phyloP scores from a whole-genome alignment of 2,329 filamentous ascomycete genomes.

The Samsoniella hepiali region DNA sequence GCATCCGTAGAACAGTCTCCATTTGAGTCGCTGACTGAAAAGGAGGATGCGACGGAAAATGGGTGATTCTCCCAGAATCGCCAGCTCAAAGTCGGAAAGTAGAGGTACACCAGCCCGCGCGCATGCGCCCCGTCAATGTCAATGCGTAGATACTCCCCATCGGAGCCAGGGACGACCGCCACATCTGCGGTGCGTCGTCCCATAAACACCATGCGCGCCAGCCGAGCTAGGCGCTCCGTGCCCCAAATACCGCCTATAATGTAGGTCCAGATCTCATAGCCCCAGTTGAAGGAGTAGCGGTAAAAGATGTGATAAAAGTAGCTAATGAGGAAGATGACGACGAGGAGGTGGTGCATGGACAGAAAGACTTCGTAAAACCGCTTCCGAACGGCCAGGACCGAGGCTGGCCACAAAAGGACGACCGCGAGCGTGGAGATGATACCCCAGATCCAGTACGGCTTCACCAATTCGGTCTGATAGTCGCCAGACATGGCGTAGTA shows the following conservation, averaged over 20 bases:
- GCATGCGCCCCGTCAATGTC: constrained; percentile 27
- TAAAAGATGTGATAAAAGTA: constrained; percentile 38
- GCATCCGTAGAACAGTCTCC: background rate
- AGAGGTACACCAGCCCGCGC: constrained; percentile 33
- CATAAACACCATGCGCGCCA: constrained; percentile 25
- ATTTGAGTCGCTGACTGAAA: background rate
- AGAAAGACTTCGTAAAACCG: constrained; percentile 36
- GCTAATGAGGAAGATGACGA: constrained; percentile 32
- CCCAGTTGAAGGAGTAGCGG: constrained; percentile 34
- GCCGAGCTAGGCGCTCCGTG: constrained; percentile 28
- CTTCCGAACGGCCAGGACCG: constrained; percentile 29
- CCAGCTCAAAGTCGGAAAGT: constrained; percentile 35
- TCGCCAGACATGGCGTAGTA: constrained; percentile 27
- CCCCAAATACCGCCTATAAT: constrained; percentile 33
- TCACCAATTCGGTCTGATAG: constrained; percentile 26
- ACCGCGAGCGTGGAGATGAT: constrained; percentile 31
- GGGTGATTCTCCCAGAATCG: constrained; percentile 37
- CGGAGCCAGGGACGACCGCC: constrained; percentile 24
- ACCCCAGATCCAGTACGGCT: constrained; percentile 35
- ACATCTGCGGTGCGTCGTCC: constrained; percentile 27
- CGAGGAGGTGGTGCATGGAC: constrained; percentile 31
- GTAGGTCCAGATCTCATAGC: constrained; percentile 37
- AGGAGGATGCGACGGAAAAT: constrained; percentile 29
- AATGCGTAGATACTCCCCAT: constrained; percentile 33
- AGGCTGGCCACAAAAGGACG: constrained; percentile 27